Base-by-base conservation (phyloP, 2,329 filamentous ascomycete genomes). In the Aspergillus intermedius region DNA sequence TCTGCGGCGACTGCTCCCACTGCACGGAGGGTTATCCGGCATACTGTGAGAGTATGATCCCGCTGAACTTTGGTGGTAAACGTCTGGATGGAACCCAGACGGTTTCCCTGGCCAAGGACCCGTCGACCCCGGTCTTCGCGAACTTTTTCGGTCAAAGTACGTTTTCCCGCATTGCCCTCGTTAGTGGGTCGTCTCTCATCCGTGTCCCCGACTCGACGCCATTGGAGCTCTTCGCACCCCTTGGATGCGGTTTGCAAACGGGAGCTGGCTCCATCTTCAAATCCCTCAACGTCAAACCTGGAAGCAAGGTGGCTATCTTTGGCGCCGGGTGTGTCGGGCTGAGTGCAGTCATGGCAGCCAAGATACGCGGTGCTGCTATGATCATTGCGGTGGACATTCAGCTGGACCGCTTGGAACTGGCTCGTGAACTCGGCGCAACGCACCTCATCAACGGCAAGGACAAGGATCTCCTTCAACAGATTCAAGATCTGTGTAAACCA, bases 81-180 rank as follows among this genome's bases (percentile, higher is more conserved):
- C 47, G 52, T 5, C 37, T 42, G 10, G 58, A 53, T 15, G 52
- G 49, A 5, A 52, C 48, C 13, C 9, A 19, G 8, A 10, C 43
- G 8, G 4, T 47, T 5, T 37, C 32, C 8, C 13, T 30, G 13
- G 37, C 23, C 9, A 42, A 42, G 13, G 41, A 46, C 42, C 8
- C 40, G 6, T 46, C 51, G 50, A 39, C 25, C n/a, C 25, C 35
- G 6, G 13, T 60, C 10, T 44, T 44, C 17, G 54, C 60, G 5
- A 62, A 59, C 5, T 71, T 65, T 57, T 71, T 73, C 48, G 70
- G 69, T 1, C 69, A 72, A 45, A 63, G 58, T 13, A 63, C 58
- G n/a, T 71, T 71, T 48, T 57, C 63, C 2, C 58, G 54, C 19
- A 46, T 56, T 1, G 59, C 64, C 0, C 54, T 67, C 12, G 64